Percentiles rank a stretch among this genome's conserved stretches.
Evolutionary conservation across 2,329 filamentous ascomycete genomes (phyloP).

Genomic region (Dothistroma pini): DNA sequence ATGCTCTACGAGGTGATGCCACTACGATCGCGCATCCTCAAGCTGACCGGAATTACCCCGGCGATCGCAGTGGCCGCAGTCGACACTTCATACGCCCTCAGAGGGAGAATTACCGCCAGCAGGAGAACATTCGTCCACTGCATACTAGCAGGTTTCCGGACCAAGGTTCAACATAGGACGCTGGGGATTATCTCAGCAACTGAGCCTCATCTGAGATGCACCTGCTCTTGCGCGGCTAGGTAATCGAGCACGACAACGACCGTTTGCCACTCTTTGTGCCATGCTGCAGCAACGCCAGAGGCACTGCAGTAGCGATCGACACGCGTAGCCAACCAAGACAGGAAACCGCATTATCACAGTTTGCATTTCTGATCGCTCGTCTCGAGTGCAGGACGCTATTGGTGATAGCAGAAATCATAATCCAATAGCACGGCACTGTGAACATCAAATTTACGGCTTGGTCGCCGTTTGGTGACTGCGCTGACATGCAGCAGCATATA

Average conservation of each 20-base stretch:
- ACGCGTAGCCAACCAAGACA: not conserved
- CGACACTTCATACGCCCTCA: not conserved
- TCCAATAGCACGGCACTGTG: not conserved
- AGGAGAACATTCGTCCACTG: constrained; percentile 9
- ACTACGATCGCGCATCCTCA: constrained; percentile 2
- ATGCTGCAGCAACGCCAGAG: not conserved
- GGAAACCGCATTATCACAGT: not conserved
- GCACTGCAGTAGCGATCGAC: not conserved
- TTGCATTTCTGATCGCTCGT: not conserved
- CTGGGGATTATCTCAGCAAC: not conserved
- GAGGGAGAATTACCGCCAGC: not conserved
- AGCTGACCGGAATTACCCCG: constrained; percentile 1
- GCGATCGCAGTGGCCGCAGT: constrained; percentile 4
- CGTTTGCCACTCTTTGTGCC: not conserved
- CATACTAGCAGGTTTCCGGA: not conserved
- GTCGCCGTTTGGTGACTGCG: constrained; percentile 8
- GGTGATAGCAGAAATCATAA: not conserved
- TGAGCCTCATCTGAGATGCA: not conserved
- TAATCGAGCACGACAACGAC: not conserved
- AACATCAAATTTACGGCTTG: not conserved
- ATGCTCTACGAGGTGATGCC: constrained; percentile 23
- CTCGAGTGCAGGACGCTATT: not conserved
- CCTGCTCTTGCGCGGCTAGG: not conserved
- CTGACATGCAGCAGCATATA: constrained; percentile 16
- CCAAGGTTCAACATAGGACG: not conserved